These are phyloP conservation scores for Spathaspora sp. DNA, from an alignment of 805 yeast genomes.

Conservation along the genomic window DNA sequence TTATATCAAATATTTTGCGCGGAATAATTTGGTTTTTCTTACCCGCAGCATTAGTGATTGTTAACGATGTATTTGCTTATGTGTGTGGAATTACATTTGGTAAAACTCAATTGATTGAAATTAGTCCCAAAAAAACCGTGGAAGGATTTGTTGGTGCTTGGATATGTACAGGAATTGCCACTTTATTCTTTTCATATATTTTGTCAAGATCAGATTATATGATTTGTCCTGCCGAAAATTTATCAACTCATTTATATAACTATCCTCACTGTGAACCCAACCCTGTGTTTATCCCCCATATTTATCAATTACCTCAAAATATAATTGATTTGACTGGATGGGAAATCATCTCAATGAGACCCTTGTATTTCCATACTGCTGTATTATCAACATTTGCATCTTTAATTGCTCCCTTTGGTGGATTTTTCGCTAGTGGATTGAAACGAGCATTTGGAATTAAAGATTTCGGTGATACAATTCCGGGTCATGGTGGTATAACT, in stretches of 20 bases:
- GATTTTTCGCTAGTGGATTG: conserved; percentile 96
- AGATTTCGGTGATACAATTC: conserved; percentile 97
- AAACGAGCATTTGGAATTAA: conserved; percentile 94
- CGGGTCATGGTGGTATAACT: conserved; percentile 98
- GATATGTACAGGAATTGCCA: conserved; percentile 82
- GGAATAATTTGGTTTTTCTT: conserved; percentile 94
- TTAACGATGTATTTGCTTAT: conserved; percentile 94
- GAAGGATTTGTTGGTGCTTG: conserved; percentile 98
- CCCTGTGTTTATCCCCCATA: conserved; percentile 83
- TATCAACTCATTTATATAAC: conserved; percentile 58
- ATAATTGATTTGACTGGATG: conserved; percentile 43
- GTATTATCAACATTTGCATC: conserved; percentile 92
- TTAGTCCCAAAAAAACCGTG: conserved; percentile 95
- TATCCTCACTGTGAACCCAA: conserved; percentile 74
- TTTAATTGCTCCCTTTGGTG: conserved; percentile 96
- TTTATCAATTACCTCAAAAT: conserved; percentile 69
- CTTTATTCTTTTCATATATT: conserved; percentile 60
- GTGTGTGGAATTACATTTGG: conserved; percentile 97
- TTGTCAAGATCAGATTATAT: conserved; percentile 67
- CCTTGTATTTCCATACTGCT: conserved; percentile 86
- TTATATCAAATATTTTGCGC: conserved; percentile 81
- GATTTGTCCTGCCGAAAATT: conserved; percentile 81
- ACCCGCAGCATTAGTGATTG: conserved; percentile 88
- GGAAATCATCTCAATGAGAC: conserved; percentile 63
- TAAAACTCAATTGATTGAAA: conserved; percentile 82